phyloP scores from a whole-genome alignment of 371 early-diverging fungal genomes.

The Mucor indicus region DNA sequence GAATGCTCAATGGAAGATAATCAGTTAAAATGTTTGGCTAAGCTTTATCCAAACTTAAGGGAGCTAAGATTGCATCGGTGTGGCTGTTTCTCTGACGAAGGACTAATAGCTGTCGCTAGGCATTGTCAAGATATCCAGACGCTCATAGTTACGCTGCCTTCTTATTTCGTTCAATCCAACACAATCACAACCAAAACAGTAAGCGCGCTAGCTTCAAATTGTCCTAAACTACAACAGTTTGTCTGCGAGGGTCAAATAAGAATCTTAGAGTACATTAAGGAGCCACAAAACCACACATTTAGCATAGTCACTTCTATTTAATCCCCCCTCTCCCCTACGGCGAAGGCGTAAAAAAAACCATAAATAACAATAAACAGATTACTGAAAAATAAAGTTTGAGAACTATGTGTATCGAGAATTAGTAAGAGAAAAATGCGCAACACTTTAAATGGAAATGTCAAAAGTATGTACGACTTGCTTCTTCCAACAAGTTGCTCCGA shows the following conservation, averaged over 20 bases:
- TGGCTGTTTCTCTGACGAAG: conserved; percentile 8
- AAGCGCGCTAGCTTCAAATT: conserved; percentile 1
- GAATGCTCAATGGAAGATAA: conserved; percentile 3
- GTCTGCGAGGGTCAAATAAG: conserved; percentile 9
- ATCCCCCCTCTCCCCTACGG: neutral
- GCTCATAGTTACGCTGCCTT: conserved; percentile 6
- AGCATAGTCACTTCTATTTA: neutral
- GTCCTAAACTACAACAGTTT: neutral
- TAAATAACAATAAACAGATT: too few relatives aligned
- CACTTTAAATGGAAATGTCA: too few relatives aligned
- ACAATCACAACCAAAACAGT: conserved; percentile 9
- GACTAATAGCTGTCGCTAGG: conserved; percentile 1
- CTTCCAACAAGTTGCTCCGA: too few relatives aligned
- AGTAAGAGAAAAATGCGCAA: too few relatives aligned
- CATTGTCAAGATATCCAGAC: neutral
- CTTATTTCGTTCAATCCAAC: conserved; percentile 8
- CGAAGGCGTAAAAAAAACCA: too few relatives aligned
- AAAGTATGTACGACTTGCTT: too few relatives aligned
- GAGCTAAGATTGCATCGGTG: neutral
- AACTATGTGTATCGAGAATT: too few relatives aligned
- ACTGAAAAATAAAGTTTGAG: too few relatives aligned
- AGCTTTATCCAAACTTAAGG: conserved; percentile 1
- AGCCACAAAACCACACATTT: neutral
- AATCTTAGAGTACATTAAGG: conserved; percentile 4
- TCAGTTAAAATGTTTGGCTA: neutral